A percentile compares a stretch with the other conserved stretches of the same genome.
Evolutionary conservation across 352 stramenopile species (phyloP).

Genomic region (Hyaloperonospora arabidopsidis): DNA sequence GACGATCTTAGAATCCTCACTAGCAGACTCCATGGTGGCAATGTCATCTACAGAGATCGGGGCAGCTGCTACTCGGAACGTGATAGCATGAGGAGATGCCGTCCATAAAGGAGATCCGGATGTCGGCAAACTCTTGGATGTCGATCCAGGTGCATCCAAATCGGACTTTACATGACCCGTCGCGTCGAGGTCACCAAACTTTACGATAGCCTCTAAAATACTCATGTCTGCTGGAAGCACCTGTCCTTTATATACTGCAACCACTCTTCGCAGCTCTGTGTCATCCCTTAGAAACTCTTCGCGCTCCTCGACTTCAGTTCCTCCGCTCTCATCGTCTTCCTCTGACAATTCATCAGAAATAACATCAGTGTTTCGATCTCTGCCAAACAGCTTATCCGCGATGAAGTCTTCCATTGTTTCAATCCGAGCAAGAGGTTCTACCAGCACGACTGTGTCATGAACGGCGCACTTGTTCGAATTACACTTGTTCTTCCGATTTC

Average conservation of each 20-base stretch:
- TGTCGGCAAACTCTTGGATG: not conserved
- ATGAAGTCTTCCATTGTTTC: slow-evolving; percentile 79
- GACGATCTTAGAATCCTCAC: slow-evolving; percentile 5
- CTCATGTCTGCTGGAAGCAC: slow-evolving; percentile 37
- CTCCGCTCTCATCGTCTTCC: slow-evolving; percentile 14
- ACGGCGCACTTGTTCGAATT: slow-evolving; percentile 35
- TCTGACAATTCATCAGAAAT: slow-evolving; percentile 31
- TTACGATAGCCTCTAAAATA: slow-evolving; percentile 64
- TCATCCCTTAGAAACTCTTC: slow-evolving; percentile 24
- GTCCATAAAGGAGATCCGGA: slow-evolving; percentile 34
- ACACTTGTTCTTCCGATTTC: slow-evolving; percentile 21
- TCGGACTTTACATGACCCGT: slow-evolving; percentile 4
- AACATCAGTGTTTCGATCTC: slow-evolving; percentile 13
- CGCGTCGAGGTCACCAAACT: slow-evolving; percentile 21
- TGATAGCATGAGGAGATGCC: slow-evolving; percentile 42
- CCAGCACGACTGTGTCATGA: slow-evolving; percentile 63
- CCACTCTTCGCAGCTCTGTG: slow-evolving; percentile 31
- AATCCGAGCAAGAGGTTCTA: slow-evolving; percentile 65
- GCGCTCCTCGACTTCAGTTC: slow-evolving; percentile 19
- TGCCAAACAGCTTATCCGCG: slow-evolving; percentile 52
- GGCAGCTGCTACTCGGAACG: slow-evolving; percentile 38
- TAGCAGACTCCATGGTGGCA: not conserved
- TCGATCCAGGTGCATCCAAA: slow-evolving; percentile 5
- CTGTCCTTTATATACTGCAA: slow-evolving; percentile 36
- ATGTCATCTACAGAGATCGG: slow-evolving; percentile 9